These are phyloP conservation scores for Agrocybe pediades DNA, from an alignment of 768 basidiomycete species.

Conservation along the genomic window DNA sequence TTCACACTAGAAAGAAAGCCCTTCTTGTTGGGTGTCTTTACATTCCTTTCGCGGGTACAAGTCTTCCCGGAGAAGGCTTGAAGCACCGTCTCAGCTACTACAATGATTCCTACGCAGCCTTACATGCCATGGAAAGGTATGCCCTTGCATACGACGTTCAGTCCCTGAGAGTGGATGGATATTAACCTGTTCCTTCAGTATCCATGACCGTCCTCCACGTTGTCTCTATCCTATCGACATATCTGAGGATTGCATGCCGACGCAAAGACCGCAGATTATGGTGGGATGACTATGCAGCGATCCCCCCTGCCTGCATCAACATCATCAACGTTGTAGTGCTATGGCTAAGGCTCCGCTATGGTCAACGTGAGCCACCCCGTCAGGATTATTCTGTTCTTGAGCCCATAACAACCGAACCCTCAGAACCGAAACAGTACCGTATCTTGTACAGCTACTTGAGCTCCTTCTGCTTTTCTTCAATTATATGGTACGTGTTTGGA, in stretches of 20 bases:
- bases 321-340: conserved; percentile 3
- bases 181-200: not conserved
- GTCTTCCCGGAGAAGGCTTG: not conserved
- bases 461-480: not conserved
- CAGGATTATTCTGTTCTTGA: not conserved
- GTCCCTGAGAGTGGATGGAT: not conserved
- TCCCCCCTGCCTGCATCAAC: conserved; percentile 8
- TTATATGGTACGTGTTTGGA: conserved; percentile 4
- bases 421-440: not conserved
- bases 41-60: too few species aligned
- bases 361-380: not conserved
- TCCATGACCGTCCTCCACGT: conserved; percentile 4
- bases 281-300: conserved; percentile 19
- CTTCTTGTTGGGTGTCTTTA: too few species aligned
- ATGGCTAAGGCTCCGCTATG: conserved; percentile 6
- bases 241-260: conserved; percentile 10
- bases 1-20: too few species aligned
- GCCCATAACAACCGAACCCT: not conserved
- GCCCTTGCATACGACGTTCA: not conserved
- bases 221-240: conserved; percentile 6
- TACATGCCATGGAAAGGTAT: conserved; percentile 9
- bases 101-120: conserved; percentile 1
- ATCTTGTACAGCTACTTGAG: conserved; percentile 3
- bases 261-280: conserved; percentile 11
- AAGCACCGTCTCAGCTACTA: not conserved